Percentiles rank a stretch among this genome's conserved stretches.
Evolutionary conservation across 2,329 filamentous ascomycete genomes (phyloP).

Genomic region (Phaeosphaeriaceae sp.): DNA sequence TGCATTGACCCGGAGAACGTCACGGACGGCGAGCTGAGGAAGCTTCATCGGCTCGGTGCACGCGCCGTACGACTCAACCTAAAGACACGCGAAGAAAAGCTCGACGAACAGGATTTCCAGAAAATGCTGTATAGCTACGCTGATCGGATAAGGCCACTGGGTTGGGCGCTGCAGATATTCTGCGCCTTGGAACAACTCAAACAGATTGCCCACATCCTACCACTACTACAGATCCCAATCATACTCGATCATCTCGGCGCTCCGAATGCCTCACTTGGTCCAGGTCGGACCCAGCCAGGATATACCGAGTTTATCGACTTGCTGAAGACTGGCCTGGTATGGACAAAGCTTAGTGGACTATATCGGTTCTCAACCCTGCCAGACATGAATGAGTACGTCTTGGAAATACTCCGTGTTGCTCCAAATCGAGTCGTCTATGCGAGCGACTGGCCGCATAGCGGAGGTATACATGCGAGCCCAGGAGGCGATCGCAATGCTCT

Average conservation of each 20-base stretch:
- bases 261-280: background rate
- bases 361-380: background rate
- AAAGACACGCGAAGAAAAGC: background rate
- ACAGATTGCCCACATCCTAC: background rate
- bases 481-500: background rate
- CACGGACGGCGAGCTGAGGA: background rate
- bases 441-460: background rate
- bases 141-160: background rate
- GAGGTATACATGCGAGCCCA: background rate
- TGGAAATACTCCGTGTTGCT: background rate
- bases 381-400: background rate
- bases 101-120: background rate
- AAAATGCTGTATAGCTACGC: background rate
- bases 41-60: background rate
- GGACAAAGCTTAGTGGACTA: background rate
- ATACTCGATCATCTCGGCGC: background rate
- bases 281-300: background rate
- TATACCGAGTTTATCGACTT: background rate
- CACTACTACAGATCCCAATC: background rate
- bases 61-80: background rate
- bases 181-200: background rate
- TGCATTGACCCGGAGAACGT: background rate
- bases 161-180: background rate
- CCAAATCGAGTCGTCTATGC: background rate
- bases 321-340: background rate